A percentile compares a stretch with the other conserved stretches of the same genome.
Evolutionary conservation across 2,329 filamentous ascomycete genomes (phyloP).

Genomic region (Cadophora luteo-olivacea): DNA sequence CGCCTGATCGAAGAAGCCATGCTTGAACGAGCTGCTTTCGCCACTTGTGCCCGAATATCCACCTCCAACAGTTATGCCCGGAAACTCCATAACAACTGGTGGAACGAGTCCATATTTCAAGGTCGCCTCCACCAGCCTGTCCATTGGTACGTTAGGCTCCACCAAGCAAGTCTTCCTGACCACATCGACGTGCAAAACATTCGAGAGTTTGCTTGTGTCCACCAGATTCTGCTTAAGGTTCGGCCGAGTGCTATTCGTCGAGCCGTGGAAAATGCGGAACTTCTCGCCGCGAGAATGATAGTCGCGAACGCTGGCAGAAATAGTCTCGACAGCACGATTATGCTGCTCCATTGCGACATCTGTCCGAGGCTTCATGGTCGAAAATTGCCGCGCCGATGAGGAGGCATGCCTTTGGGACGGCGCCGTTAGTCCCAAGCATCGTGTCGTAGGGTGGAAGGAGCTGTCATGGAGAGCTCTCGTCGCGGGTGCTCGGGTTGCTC

Average conservation of each 20-base stretch:
- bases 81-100: slow-evolving; percentile 74
- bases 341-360: slow-evolving; percentile 43
- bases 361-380: slow-evolving; percentile 1
- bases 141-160: slow-evolving; percentile 75
- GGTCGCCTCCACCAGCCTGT: slow-evolving; percentile 64
- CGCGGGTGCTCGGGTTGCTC: neutral
- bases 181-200: slow-evolving; percentile 53
- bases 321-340: slow-evolving; percentile 50
- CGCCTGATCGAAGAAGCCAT: slow-evolving; percentile 71
- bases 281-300: slow-evolving; percentile 56
- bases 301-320: slow-evolving; percentile 51
- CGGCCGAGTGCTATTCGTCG: slow-evolving; percentile 58
- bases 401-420: neutral
- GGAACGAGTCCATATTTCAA: slow-evolving; percentile 62
- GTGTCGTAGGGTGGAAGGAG: neutral
- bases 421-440: neutral
- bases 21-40: slow-evolving; percentile 70
- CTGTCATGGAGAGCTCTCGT: slow-evolving; percentile 4
- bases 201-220: slow-evolving; percentile 55
- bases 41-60: slow-evolving; percentile 71
- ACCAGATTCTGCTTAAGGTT: slow-evolving; percentile 51
- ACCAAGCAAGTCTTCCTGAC: slow-evolving; percentile 56
- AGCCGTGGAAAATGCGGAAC: slow-evolving; percentile 64
- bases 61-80: slow-evolving; percentile 72
- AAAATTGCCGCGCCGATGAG: slow-evolving; percentile 11